phyloP scores from a whole-genome alignment of 371 early-diverging fungal species.

The Dichotomocladium elegans region DNA sequence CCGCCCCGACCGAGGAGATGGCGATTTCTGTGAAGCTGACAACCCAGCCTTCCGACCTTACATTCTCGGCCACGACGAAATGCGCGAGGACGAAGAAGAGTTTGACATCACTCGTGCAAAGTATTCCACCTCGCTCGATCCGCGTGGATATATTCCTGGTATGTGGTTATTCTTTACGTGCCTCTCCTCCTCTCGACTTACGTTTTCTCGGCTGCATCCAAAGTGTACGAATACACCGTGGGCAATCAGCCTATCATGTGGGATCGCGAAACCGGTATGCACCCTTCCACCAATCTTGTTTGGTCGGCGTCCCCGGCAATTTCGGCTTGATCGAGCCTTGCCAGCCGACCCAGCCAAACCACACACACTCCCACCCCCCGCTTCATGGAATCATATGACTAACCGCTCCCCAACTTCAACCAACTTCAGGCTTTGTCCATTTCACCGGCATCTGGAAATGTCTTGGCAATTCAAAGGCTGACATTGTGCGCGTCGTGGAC shows the following conservation, averaged over 20 bases:
- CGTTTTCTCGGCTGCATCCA: not conserved
- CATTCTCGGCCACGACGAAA: not conserved
- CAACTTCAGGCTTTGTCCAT: constrained; percentile 58
- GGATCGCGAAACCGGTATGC: constrained; percentile 66
- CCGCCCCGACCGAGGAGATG: not conserved
- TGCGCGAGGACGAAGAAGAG: not conserved
- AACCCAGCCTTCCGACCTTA: constrained; percentile 5
- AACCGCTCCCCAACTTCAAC: too few species aligned
- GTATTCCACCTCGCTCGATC: constrained; percentile 65
- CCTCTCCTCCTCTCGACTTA: not conserved
- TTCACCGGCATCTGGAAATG: constrained; percentile 79
- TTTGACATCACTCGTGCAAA: constrained; percentile 14
- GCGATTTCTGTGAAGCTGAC: constrained; percentile 1
- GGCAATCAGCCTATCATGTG: constrained; percentile 67
- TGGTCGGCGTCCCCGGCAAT: constrained; percentile 1
- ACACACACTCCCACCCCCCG: too few species aligned
- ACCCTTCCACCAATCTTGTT: not conserved
- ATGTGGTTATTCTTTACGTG: constrained; percentile 11
- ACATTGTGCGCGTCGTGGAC: constrained; percentile 66
- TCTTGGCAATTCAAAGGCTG: constrained; percentile 63
- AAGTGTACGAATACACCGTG: constrained; percentile 64
- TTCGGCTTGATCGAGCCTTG: too few species aligned
- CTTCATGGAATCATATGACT: too few species aligned
- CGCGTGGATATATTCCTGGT: constrained; percentile 69
- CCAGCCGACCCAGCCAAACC: too few species aligned